Evolutionary conservation across 2,329 filamentous ascomycete species (phyloP).

Genomic region (Harringtonia lauricola): DNA sequence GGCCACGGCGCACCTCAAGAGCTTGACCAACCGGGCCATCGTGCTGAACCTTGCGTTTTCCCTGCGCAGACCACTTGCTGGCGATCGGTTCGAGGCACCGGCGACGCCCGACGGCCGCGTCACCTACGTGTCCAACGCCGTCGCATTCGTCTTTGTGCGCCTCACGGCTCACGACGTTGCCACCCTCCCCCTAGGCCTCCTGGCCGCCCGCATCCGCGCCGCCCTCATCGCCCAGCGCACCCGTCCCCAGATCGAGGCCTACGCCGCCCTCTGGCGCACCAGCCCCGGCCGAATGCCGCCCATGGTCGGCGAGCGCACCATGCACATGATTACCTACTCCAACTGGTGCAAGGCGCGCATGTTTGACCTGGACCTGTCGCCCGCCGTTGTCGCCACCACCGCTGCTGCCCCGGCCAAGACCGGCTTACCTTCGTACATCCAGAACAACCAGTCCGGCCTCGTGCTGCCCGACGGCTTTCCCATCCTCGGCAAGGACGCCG

Average conservation of each 20-base stretch:
- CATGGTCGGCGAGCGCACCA: slow-evolving; percentile 19
- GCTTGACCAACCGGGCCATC: slow-evolving; percentile 15
- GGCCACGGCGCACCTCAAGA: slow-evolving; percentile 14
- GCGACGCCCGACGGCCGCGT: not conserved
- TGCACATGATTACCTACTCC: slow-evolving; percentile 18
- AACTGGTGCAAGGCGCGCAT: slow-evolving; percentile 6
- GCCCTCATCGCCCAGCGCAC: slow-evolving; percentile 21
- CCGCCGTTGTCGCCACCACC: slow-evolving; percentile 8
- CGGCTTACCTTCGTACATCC: slow-evolving; percentile 14
- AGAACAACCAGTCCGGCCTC: slow-evolving; percentile 15
- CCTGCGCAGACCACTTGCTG: slow-evolving; percentile 15
- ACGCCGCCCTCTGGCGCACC: slow-evolving; percentile 16
- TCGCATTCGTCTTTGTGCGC: slow-evolving; percentile 15
- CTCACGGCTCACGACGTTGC: slow-evolving; percentile 14
- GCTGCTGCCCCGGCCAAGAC: not conserved
- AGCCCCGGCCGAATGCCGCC: slow-evolving; percentile 15
- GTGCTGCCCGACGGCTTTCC: slow-evolving; percentile 16
- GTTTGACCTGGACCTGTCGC: slow-evolving; percentile 16
- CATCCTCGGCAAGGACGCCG: slow-evolving; percentile 18
- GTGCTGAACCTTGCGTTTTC: slow-evolving; percentile 22
- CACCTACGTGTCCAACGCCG: slow-evolving; percentile 20
- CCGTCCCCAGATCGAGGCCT: slow-evolving; percentile 23
- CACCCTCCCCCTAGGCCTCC: slow-evolving; percentile 18
- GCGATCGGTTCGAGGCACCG: slow-evolving; percentile 11
- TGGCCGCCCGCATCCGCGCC: slow-evolving; percentile 17